Base-by-base conservation (phyloP, 805 yeast genomes). In the Starmerella stellata region DNA sequence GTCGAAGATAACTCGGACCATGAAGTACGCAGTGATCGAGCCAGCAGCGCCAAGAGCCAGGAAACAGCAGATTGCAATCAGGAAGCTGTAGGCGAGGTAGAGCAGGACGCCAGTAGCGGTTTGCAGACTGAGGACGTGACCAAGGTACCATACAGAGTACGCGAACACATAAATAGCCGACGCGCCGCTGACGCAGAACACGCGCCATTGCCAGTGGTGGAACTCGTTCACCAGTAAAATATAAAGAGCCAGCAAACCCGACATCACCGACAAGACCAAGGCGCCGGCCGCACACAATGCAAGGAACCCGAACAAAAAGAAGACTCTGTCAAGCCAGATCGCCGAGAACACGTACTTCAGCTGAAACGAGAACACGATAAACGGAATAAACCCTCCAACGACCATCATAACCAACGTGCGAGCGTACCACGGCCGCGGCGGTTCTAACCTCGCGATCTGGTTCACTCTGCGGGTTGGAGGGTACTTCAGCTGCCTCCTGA, bases 121-220 rank as follows among this genome's bases (percentile, higher is more conserved):
- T 32, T 75, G 78, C 36, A 85, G 62, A 19, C 82, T 69, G 52
- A 87, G 68, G 51, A 58, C 53, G 36, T 54, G 49, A 23, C 49
- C 23, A 51, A 59, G 50, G 50, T 58, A 63, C 47, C 78, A 63
- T 42, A 83, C 62, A 2, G 95, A 75, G 59, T 90, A 94, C 36
- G 81, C 48, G 60, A 83, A 81, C 31, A 85, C 76, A 56, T 87
- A 90, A 38, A 76, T 49, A 0, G 93, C 69, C 56, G 93, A 77
- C 24, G 95, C 92, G 32, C 94, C 95, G 21, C 93, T 80, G 43
- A 82, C 70, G 52, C 78, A 71, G 50, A 80, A 61, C 3, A 93
- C 72, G 58, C 85, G 74, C 98, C 98, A 90, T 55, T 87, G 95
- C 98, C 98, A 90, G 58, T 75, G 74, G 65, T 92, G 85, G 58